Conservation (phyloP, 2,329 filamentous ascomycete species). For the Verticillium dahliae region DNA sequence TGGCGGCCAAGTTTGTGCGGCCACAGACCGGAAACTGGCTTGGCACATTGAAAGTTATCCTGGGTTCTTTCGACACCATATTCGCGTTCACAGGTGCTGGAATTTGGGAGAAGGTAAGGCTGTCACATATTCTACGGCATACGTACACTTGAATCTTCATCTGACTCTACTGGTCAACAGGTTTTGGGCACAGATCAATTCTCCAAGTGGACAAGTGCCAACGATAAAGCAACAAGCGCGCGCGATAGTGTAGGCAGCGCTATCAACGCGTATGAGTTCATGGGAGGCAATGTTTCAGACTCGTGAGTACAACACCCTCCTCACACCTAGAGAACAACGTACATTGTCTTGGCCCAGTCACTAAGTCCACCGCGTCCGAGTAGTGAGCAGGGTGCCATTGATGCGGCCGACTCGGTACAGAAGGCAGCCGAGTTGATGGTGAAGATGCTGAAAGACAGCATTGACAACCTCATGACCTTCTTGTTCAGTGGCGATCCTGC, state of each 20-base stretch:
- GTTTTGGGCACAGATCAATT: background rate
- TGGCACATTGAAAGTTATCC: background rate
- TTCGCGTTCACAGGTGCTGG: background rate
- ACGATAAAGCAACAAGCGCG: background rate
- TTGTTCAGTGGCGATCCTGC: background rate
- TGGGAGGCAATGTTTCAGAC: background rate
- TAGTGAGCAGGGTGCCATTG: background rate
- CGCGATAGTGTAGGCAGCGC: background rate
- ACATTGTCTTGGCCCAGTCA: background rate
- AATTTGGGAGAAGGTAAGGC: background rate
- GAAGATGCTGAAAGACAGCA: background rate
- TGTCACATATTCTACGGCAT: background rate
- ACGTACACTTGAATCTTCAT: background rate
- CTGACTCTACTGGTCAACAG: background rate
- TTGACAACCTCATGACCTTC: background rate
- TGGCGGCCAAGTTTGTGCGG: background rate
- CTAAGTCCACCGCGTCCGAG: background rate
- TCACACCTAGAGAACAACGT: background rate
- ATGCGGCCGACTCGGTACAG: background rate
- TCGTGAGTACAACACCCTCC: background rate
- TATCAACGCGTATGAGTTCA: background rate
- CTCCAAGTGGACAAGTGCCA: background rate
- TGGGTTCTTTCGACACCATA: background rate
- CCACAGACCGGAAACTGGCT: background rate
- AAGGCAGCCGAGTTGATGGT: background rate